Base-by-base conservation (phyloP, 2,329 filamentous ascomycete genomes). In the Apiospora hydei region DNA sequence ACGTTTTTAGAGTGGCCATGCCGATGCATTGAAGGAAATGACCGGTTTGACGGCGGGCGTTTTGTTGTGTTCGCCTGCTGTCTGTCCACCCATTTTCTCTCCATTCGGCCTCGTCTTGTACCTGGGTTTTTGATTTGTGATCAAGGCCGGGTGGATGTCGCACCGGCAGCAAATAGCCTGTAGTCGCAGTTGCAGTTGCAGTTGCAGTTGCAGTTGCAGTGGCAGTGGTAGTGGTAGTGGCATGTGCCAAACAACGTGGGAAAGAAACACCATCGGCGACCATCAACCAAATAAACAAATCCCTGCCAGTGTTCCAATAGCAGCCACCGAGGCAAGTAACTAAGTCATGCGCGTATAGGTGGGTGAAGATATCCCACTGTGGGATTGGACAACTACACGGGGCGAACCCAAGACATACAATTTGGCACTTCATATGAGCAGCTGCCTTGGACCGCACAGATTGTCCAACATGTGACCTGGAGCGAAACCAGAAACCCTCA, bases 131-230 rank as follows among this genome's bases (percentile, higher is more conserved):
- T 70, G 43, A 47, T 51, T 44, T 61, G 51, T 51, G 57, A 57
- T 69, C 38, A 53, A 69, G 24, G 38, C 46, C 38, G 30, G 66
- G 18, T 46, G 61, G 4, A 51, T 24, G 47, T 46, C 11, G 30
- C 51, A 70, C 70, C 53, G 46, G 53, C n/a, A 16, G 26, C 24
- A 34, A 71, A 61, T 67, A 61, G 24, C 14, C 41, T 44, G 53
- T 14, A 41, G 30, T 46, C 18, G 30, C 13, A 43, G 7, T 18
- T 38, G 30, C 53, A 18, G 57, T 38, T 6, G 34, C 34, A 38
- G 34, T 6, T 34, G 34, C 34, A 34, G 34, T 34, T 34, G 34
- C 34, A 34, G 34, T 41, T 64, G 30, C 53, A 18, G 57, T 34
- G 3, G 34, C 34, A 34, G 34, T 6, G 3, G 34, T 6, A 34